Evolutionary conservation across 331 rosid species (phyloP), one percentile per base, ranked within the genome.

Genomic region (Stylosanthes scabra): DNA sequence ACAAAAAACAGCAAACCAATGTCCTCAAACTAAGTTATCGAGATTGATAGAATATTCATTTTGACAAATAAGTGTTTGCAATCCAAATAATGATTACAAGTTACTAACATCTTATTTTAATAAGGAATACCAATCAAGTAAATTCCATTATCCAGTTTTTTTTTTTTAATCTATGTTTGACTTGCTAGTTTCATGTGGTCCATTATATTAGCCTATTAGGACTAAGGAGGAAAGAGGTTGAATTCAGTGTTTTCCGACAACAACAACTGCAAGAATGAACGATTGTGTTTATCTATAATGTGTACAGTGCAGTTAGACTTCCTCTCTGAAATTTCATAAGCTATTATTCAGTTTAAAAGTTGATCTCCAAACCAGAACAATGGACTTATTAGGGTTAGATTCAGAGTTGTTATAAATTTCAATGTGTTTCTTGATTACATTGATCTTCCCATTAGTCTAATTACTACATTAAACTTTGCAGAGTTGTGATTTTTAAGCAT

Each of bases 11-110:
- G 55, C 11, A 16, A 71, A 46, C 52, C 16, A 27, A 39, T 25
- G 41, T 52, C 71, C 70, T 63, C 13, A 25, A 54, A 74, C 51
- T 63, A 69, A 64, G 60, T 47, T 79, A 31, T 8, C 49, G 34
- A 3, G 72, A 14, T 63, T 37, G 50, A 72, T 20, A 44, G 16
- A 61, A 31, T 25, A 28, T 31, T 42, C 51, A 40, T 39, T 14
- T 54, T 58, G 44, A 69, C 47, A 28, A 14, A 68, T 27, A 42
- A 34, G 45, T 45, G 73, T 39, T 49, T 10, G 66, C 25, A 49
- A 13, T 20, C 74, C 29, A 28, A 47, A 44, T 7, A 9, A 44
- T 61, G 44, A 34, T 49, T 4, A 37, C 16, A 77, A 40, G 59
- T 29, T 61, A 47, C 64, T 4, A 29, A 14, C 13, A 57, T 25